Percentiles rank a stretch among this genome's conserved stretches.
Evolutionary conservation across 352 stramenopile genomes (phyloP).

Genomic region (Globisporangium abappressorium): DNA sequence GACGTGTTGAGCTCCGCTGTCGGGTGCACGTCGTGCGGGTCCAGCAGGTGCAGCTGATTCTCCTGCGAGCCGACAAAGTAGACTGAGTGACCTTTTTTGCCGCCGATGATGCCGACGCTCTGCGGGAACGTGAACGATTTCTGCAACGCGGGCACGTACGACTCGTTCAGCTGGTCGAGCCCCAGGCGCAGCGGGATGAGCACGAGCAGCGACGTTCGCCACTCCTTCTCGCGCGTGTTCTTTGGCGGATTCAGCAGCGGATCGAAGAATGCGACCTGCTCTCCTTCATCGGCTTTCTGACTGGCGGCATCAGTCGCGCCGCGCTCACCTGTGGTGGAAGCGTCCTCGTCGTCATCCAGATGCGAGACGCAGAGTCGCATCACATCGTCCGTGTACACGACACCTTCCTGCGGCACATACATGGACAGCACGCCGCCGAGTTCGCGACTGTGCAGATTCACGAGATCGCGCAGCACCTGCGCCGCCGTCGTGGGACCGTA

Average conservation of each 20-base stretch:
- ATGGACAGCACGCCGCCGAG: constrained; percentile 48
- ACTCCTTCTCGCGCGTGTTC: constrained; percentile 44
- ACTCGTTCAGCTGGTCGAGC: constrained; percentile 81
- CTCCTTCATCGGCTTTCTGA: background rate
- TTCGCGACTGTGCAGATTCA: constrained; percentile 63
- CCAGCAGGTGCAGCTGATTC: constrained; percentile 75
- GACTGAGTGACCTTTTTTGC: constrained; percentile 92
- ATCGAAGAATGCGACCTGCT: constrained; percentile 64
- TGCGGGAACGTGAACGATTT: constrained; percentile 89
- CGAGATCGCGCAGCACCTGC: constrained; percentile 85
- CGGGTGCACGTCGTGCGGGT: constrained; percentile 80
- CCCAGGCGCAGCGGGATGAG: constrained; percentile 91
- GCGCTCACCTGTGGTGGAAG: background rate
- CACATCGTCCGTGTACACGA: constrained; percentile 81
- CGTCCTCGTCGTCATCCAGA: constrained; percentile 26
- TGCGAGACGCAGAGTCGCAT: constrained; percentile 69
- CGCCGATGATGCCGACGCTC: constrained; percentile 93
- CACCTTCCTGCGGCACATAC: constrained; percentile 83
- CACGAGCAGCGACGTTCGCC: constrained; percentile 89
- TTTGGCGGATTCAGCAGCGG: constrained; percentile 76
- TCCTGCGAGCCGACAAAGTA: constrained; percentile 94
- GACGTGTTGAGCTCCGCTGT: constrained; percentile 63
- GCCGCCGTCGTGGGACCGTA: constrained; percentile 90
- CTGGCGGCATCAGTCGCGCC: background rate
- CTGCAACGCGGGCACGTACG: constrained; percentile 73